Evolutionary conservation across 1,284 basidiomycete genomes (phyloP), one percentile per base, ranked within the genome.

Genomic region (Marasmius tenuissimus): DNA sequence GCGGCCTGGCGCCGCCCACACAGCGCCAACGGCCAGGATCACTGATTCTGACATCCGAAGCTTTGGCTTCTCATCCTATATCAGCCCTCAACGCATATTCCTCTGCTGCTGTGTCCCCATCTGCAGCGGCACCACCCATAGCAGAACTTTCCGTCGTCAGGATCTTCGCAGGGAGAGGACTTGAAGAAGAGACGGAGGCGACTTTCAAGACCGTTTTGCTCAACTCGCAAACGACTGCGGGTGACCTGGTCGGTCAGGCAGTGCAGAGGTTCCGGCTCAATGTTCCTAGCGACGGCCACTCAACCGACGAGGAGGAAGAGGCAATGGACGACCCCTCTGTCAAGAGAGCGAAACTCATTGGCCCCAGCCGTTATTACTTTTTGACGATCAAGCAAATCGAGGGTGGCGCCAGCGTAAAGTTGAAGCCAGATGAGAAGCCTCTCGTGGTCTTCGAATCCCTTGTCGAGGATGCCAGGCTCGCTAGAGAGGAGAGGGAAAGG

Each of bases 171-270:
- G 97, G 96, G 9, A 88, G 92, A 64, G 82, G 90, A 65, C 71
- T 95, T 18, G 47, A 48, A 18, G 47, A 48, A 59, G 88, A 96
- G 71, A 94, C 93, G 1, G 96, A 98, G 67, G 93, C 95, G 3
- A 97, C 96, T 0, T 99, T 98, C 84, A 98, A 98, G 80, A 98
- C 97, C 1, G 97, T 97, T 0, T 77, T 98, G 20, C 85, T 98
- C 64, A 98, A 96, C 70, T 81, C 91, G 8, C 88, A 87, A 4
- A 98, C 96, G 0, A 91, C 89, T 0, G 86, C 93, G 0, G 76
- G 81, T 0, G 96, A 98, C 61, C 86, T 99, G 33, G 85, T 98
- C 53, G 84, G 86, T 54, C 96, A 99, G 77, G 92, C 96, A 4
- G 89, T 96, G 65, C 96, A 98, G 75, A 87, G 97, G 4, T 98